Evolutionary conservation across 108 stramenopile species (phyloP), one percentile per base, ranked within the genome.

Genomic region (Skeletonema marinoi): DNA sequence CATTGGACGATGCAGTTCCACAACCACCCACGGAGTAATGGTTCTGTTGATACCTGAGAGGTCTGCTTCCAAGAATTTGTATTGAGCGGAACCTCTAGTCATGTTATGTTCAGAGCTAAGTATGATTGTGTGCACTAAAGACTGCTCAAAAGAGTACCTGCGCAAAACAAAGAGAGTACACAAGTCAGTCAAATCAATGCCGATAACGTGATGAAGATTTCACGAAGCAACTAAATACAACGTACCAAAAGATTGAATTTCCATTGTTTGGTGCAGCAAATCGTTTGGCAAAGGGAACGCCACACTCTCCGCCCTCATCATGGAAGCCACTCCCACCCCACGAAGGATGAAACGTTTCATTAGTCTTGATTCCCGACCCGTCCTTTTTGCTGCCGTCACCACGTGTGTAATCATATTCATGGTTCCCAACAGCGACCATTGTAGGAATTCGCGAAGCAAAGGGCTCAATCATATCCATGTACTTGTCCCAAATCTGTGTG

Each of bases 371-470:
- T 1, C 88, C 90, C 63, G 70, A 74, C 1, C 91, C 91, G 79
- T 95, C 93, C 77, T 79, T 90, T 30, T 79, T 87, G 30, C 39
- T 63, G 4, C 71, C 88, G 3, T 85, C 87, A 7, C 91, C 90
- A 8, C 36, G 36, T 3, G 69, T 84, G 9, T 92, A 88, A 81
- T 96, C 92, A 69, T 93, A 96, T 70, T 96, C 96, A 66, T 96
- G 96, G 80, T 96, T 94, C 4, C 96, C 96, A 36, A 92, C 77
- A 1, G 80, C 91, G 19, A 94, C 82, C 90, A 93, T 90, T 21
- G 87, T 70, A 4, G 96, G 96, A 2, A 93, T 81, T 10, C 72
- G 77, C 16, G 88, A 74, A 3, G 96, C 73, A 82, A 88, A 84
- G 8, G 88, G 86, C 69, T 89, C 69, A 66, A 93, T 90, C 89